A percentile compares a stretch with the other conserved stretches of the same genome.
These are phyloP conservation scores for Actinidia arguta DNA, from an alignment of 179 eudicot species.

Conservation along the genomic window DNA sequence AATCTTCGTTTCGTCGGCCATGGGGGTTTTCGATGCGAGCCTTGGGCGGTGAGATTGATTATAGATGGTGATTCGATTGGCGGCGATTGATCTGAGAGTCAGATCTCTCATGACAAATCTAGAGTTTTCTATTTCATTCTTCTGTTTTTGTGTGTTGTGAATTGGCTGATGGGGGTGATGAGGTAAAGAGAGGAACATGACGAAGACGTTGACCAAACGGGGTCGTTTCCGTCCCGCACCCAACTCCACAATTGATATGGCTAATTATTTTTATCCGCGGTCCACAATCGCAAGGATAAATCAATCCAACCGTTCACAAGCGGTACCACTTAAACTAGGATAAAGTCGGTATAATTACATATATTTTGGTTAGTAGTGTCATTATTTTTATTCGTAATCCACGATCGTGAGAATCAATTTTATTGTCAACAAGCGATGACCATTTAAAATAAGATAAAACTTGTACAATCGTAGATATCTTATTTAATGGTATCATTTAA, in stretches of 20 bases:
- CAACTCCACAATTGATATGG: neutral
- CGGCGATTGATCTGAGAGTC: neutral
- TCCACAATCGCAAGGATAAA: neutral
- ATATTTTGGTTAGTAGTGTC: no score
- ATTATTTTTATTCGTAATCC: no score
- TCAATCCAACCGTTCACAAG: no score
- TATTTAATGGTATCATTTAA: no score
- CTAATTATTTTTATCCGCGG: no score
- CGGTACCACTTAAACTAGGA: neutral
- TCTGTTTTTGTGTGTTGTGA: neutral
- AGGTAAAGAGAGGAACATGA: neutral
- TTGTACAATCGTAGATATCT: no score
- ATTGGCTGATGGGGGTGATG: neutral
- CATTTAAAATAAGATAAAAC: no score
- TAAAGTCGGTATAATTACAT: neutral
- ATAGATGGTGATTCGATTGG: neutral
- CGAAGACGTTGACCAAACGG: neutral
- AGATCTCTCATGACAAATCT: slow-evolving; percentile 24
- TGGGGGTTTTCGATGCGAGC: neutral
- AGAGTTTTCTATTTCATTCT: neutral
- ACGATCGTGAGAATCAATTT: no score
- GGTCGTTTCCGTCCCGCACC: neutral
- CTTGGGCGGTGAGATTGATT: neutral
- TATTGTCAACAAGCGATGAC: no score
- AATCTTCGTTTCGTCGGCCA: neutral